phyloP scores from a whole-genome alignment of 2,329 filamentous ascomycete genomes.

The Pseudogymnoascus sp. region DNA sequence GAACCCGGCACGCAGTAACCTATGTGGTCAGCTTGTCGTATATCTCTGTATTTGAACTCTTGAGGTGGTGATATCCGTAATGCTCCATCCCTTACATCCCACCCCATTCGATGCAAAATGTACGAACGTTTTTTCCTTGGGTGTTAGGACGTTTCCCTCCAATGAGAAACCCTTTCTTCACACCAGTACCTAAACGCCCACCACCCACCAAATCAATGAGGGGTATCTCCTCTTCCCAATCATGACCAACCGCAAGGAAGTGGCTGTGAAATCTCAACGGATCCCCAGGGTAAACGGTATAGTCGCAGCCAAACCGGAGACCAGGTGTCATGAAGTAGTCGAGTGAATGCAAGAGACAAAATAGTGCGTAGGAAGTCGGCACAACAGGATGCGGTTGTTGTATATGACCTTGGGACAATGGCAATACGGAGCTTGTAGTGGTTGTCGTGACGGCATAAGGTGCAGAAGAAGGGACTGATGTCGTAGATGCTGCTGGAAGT shows the following conservation, averaged over 20 bases:
- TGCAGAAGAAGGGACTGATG: conserved; percentile 7
- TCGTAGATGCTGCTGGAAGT: not conserved
- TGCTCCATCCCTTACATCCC: conserved; percentile 58
- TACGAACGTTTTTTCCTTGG: conserved; percentile 43
- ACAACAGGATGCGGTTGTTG: conserved; percentile 30
- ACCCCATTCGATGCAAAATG: conserved; percentile 88
- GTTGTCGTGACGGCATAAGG: conserved; percentile 35
- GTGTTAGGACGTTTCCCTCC: conserved; percentile 51
- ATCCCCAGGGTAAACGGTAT: conserved; percentile 91
- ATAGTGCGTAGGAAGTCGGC: conserved; percentile 61
- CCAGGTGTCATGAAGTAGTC: conserved; percentile 88
- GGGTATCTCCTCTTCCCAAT: conserved; percentile 81
- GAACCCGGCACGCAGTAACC: not conserved
- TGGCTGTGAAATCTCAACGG: conserved; percentile 92
- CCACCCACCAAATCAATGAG: conserved; percentile 79
- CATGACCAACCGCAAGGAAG: conserved; percentile 74
- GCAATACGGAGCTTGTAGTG: conserved; percentile 35
- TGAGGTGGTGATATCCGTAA: not conserved
- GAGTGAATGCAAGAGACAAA: conserved; percentile 65
- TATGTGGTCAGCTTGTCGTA: not conserved
- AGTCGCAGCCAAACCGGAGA: conserved; percentile 86
- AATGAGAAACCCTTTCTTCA: conserved; percentile 91
- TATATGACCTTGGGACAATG: conserved; percentile 21
- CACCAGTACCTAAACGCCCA: conserved; percentile 80
- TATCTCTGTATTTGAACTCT: not conserved